Evolutionary conservation across 805 yeast species (phyloP), one percentile per base, ranked within the genome.

Genomic region (Sugiyamaella mastotermitis): DNA sequence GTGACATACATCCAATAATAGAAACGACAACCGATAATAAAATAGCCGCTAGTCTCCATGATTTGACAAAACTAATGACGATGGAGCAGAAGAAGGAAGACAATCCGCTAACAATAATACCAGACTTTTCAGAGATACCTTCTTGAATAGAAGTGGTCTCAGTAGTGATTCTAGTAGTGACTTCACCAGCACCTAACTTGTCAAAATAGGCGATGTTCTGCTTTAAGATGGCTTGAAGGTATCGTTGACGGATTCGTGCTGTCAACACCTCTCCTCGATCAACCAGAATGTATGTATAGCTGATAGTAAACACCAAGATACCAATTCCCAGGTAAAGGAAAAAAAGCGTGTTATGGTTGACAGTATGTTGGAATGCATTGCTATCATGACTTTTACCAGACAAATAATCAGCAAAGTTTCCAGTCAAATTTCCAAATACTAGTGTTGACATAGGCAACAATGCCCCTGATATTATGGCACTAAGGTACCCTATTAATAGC

Each of bases 161-260:
- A 17, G 58, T 59, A 15, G 67, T 58, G 49, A 65, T 65, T 13
- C 69, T 58, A 7, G 66, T 62, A 14, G 69, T 62, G 23, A 65
- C 64, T 37, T 62, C 65, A 10, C 69, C 69, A 10, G 67, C 52
- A 11, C 69, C 69, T 9, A 65, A 52, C 31, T 56, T 53, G 45
- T 65, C 69, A 40, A 65, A 66, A 40, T 57, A 66, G 13, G 63
- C 70, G 24, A 65, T 58, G 35, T 65, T 65, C 41, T 65, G 69
- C 27, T 64, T 55, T 25, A 65, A 49, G 5, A 62, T 50, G 0
- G 68, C 61, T 31, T 50, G 43, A 20, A 65, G 47, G 41, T 63
- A 65, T 22, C 52, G 42, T 43, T 60, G 57, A 15, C 69, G 57
- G 45, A 62, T 60, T 18, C 68, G 48, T 5, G 65, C 58, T 2